Evolutionary conservation across 1,139 yeast genomes (phyloP), one percentile per base, ranked within the genome.

Genomic region (Suhomyces maxii): DNA sequence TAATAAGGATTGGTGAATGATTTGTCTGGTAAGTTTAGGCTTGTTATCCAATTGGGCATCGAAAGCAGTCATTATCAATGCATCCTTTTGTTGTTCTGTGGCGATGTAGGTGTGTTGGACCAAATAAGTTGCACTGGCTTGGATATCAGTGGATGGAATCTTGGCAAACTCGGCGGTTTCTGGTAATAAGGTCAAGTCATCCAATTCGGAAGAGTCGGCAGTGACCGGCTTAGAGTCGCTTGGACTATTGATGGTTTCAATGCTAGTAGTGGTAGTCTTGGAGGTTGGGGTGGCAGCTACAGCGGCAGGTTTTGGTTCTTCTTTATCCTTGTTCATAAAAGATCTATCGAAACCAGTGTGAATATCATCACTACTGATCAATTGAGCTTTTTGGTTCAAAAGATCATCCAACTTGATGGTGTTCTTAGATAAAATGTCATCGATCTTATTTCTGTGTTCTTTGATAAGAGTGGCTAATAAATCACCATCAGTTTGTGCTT

Each of bases 321-420:
- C 57, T n/a, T 61, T 63, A 34, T 70, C 71, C 57, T 82, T 84
- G 64, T 89, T 89, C 63, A 90, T 65, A 57, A 89, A 80, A 0
- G 96, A 86, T 28, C 89, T 79, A 61, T 91, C 96, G 72, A 89
- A 93, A 0, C 97, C 99, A n/a, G 95, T 89, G 55, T 83, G 95
- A 36, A 90, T 78, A 64, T 93, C 99, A 18, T 90, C 98, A 48
- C 95, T 85, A 6, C 95, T 83, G 53, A 93, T 91, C 60, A 89
- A 86, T 49, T 73, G 64, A 9, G 83, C 75, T 57, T 89, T 86
- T 60, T 91, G 96, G 54, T 82, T 77, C 55, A 81, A 77, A 47
- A 93, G 73, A 34, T 81, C 82, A 40, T 79, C 82, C 57, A 90
- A 71, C 57, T 83, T 85, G 37, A 78, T 76, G 36, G 79, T 73